These are phyloP conservation scores for Suhomyces sp. DNA, from an alignment of 805 yeast species.

Conservation along the genomic window DNA sequence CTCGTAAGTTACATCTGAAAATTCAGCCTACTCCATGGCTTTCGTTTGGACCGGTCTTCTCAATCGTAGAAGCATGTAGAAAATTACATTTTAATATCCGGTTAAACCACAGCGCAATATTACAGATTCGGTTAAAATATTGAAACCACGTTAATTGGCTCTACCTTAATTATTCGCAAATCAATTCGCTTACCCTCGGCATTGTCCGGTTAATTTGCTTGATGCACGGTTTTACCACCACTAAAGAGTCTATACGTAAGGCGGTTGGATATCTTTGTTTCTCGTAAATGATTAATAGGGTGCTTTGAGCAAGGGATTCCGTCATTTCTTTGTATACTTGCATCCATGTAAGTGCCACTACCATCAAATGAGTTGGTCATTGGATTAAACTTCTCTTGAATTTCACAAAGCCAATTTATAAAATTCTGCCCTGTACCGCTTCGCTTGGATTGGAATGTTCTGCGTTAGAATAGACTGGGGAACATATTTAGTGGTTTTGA, in stretches of 20 bases:
- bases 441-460: no score
- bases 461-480: no score
- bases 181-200: conserved; percentile 51
- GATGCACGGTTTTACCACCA: conserved; percentile 29
- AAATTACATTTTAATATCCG: no score
- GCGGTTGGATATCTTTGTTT: neutral
- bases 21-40: neutral
- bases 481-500: no score
- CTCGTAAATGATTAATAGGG: neutral
- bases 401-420: no score
- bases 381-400: neutral
- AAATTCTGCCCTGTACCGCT: no score
- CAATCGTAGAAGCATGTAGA: neutral
- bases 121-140: neutral
- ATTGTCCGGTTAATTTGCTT: conserved; percentile 33
- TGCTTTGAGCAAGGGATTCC: neutral
- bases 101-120: neutral
- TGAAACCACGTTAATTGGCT: neutral
- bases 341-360: neutral
- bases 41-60: conserved; percentile 14
- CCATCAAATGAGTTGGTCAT: neutral
- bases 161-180: conserved; percentile 55
- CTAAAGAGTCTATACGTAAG: conserved; percentile 34
- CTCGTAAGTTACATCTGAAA: neutral
- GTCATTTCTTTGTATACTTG: neutral